Conservation (phyloP, 2,329 filamentous ascomycete species). For the Falciphora oryzae region DNA sequence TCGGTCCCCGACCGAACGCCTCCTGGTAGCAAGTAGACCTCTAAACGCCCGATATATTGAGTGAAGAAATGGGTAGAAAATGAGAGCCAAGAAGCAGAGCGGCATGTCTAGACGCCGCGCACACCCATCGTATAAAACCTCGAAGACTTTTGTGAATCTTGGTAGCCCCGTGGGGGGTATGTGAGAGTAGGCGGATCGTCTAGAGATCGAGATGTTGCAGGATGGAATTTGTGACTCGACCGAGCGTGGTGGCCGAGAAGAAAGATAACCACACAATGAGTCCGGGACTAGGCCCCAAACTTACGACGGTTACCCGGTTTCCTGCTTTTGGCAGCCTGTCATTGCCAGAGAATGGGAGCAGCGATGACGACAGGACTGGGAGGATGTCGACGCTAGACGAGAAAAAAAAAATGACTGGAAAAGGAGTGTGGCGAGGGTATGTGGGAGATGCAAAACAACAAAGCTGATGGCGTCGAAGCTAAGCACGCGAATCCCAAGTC, state of each 20-base stretch:
- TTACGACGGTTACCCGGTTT: neutral
- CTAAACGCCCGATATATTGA: constrained; percentile 2
- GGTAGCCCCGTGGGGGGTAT: neutral
- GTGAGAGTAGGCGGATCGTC: neutral
- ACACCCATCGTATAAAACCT: neutral
- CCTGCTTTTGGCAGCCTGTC: neutral
- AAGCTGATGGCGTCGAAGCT: neutral
- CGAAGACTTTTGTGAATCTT: neutral
- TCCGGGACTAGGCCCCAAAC: neutral
- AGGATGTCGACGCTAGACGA: neutral
- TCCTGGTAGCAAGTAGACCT: neutral
- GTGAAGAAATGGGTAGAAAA: neutral
- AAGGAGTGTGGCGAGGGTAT: neutral
- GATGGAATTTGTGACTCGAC: neutral
- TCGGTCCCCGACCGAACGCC: constrained; percentile 2
- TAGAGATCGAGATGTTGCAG: neutral
- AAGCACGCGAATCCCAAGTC: neutral
- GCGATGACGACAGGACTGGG: no score
- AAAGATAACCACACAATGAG: neutral
- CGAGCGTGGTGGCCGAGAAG: neutral
- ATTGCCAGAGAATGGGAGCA: neutral
- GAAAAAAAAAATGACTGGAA: neutral
- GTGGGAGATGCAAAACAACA: neutral
- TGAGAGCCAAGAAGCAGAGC: neutral
- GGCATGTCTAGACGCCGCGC: neutral